phyloP scores from a whole-genome alignment of 495 filamentous ascomycete genomes.

The Penicillium coprophilum region DNA sequence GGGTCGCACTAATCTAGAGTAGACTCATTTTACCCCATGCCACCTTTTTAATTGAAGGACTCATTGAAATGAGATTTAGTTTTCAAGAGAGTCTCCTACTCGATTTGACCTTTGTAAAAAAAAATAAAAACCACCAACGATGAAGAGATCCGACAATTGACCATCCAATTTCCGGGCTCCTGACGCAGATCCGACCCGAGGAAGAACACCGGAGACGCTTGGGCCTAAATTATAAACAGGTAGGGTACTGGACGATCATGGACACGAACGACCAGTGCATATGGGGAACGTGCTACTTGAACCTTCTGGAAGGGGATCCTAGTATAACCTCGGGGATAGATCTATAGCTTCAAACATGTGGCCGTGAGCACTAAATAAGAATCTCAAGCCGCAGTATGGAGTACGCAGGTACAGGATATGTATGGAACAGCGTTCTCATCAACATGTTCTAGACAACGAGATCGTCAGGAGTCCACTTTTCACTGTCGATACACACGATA shows the following conservation, averaged over 20 bases:
- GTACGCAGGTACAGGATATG: background rate
- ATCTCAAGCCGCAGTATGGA: background rate
- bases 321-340: background rate
- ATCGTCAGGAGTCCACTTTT: conserved; percentile 14
- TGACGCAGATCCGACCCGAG: conserved; percentile 4
- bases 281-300: background rate
- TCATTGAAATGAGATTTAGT: background rate
- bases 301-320: background rate
- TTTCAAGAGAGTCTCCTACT: background rate
- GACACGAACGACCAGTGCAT: conserved; percentile 5
- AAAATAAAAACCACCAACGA: background rate
- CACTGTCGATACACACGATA: background rate
- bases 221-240: background rate
- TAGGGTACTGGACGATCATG: conserved; percentile 6
- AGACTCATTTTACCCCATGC: too few species aligned
- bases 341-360: background rate
- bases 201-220: conserved; percentile 4
- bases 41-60: too few species aligned
- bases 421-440: background rate
- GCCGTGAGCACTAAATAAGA: background rate
- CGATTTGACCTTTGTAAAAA: background rate
- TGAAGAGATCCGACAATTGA: background rate
- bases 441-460: conserved; percentile 10
- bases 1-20: background rate
- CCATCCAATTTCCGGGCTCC: conserved; percentile 5